Base-by-base conservation (phyloP, 2,329 filamentous ascomycete genomes). In the Fusarium nodosum region DNA sequence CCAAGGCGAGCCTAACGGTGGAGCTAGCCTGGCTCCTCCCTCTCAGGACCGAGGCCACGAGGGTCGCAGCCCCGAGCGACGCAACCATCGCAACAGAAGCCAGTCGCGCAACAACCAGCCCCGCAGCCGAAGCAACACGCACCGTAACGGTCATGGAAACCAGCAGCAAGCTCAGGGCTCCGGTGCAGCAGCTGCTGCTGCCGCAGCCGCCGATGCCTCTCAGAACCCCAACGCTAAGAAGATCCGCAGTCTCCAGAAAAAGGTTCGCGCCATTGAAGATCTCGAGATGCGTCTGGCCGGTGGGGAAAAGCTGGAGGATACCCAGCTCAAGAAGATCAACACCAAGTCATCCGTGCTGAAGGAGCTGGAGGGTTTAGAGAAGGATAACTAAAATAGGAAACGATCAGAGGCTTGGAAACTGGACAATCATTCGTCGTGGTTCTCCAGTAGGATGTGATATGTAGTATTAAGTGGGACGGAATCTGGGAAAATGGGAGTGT, bases 281-380 rank as follows among this genome's bases (percentile, higher is more conserved):
- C 84, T 99, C 66, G 97, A 98, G 85, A 97, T 98, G 94, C 90
- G 96, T 59, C 90, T 94, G 72, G 96, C 95, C 4, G 91, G 91
- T 34, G 95, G 95, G 7, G 96, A 99, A 86, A 98, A 97, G 86
- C 84, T 99, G 64, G 96, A 99, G 83, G 95, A 97, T 77, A 99
- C 96, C 33, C 96, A 99, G 83, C 90, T 99, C 81, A 97, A 97
- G 86, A 99, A 99, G 87, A 99, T 99, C 74, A 88, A 89, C 58
- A 98, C 94, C 24, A 97, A 98, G 83, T 84, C 90, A 50, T 82
- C 87, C 18, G 95, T 99, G 61, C 85, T 94, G 66, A 93, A 91
- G 81, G 96, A 99, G 82, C 83, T 99, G 63, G 87, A 91, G 47
- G 82, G 79, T 10, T 78, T 94, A 56, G 78, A 78, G 68, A 74